Base-by-base conservation (phyloP, 768 basidiomycete genomes). In the Rhizopogon roseolus region DNA sequence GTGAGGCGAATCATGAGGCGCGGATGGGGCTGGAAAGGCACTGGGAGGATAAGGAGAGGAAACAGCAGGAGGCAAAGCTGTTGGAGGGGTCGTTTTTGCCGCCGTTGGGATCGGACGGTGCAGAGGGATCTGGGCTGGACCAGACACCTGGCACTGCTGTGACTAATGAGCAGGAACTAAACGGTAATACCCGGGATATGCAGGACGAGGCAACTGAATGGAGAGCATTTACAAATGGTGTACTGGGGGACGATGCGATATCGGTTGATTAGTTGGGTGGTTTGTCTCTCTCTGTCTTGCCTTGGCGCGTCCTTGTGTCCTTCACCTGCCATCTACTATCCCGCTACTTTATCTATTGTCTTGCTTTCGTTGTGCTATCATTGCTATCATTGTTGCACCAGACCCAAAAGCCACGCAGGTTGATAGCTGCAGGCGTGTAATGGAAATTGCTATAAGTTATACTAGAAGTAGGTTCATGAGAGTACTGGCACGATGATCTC, bases 1-100 rank as follows among this genome's bases (percentile, higher is more conserved):
- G 76, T 55, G 86, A 86, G 50, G 85, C 84, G 22, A 82, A 83
- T 53, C 66, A 57, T 46, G 74, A 75, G 42, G 83, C 82, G 4
- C 60, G 72, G 22, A 56, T 54, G 16, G 75, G 74, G 48, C 54
- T 86, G 52, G 71, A 74, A 54, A 63, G 64, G 10, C 74, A 77
- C 62, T 76, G 65, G 69, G 62, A 49, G 41, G 63, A 55, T 57
- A 65, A 68, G 36, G 64, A 52, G 38, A 62, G 58, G 52, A 66
- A 65, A 53, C 72, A 69, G 57, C 58, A 58, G 32, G 62, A 67
- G 41, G 65, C 6, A 28, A 56, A 29, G 19, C 59, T 52, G 0
- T 34, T 65, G 7, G 65, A 63, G 13, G 54, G 50, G 19, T 51
- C 43, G 7, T 32, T 53, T 22, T 60, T 65, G 16, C 36, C 59